Evolutionary conservation across 176 grass and related monocot species (phyloP).

Genomic region (Elymus sibiricus): DNA sequence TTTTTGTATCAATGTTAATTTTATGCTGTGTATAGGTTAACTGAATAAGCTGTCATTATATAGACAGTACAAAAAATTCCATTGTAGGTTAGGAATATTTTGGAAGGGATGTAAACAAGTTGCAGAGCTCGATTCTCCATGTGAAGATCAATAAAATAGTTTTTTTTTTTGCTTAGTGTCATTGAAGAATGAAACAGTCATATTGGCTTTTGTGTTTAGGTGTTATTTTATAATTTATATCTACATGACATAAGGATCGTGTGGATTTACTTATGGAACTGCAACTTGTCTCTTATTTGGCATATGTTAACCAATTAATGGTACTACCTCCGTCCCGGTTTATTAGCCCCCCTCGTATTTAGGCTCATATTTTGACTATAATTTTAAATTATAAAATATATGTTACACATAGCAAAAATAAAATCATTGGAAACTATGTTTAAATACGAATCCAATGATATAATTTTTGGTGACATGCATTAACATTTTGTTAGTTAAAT

Average conservation of each 20-base stretch:
- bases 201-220: not conserved
- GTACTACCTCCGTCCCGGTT: too few species aligned
- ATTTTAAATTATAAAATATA: too few species aligned
- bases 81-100: not conserved
- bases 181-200: not conserved
- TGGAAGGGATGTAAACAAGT: not conserved
- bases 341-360: too few species aligned
- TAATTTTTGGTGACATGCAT: too few species aligned
- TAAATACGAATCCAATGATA: too few species aligned
- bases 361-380: too few species aligned
- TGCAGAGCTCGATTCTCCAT: not conserved
- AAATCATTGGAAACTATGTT: too few species aligned
- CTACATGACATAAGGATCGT: not conserved
- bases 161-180: not conserved
- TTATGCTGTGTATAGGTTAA: not conserved
- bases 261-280: not conserved
- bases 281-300: not conserved
- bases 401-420: too few species aligned
- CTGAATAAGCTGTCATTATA: not conserved
- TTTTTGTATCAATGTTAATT: not conserved
- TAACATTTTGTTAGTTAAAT: too few species aligned
- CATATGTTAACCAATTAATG: not conserved
- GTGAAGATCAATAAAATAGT: not conserved
- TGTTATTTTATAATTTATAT: not conserved
- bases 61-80: not conserved